A percentile compares a stretch with the other conserved stretches of the same genome.
These are phyloP conservation scores for Obba rivulosa DNA, from an alignment of 768 basidiomycete species.

Conservation along the genomic window DNA sequence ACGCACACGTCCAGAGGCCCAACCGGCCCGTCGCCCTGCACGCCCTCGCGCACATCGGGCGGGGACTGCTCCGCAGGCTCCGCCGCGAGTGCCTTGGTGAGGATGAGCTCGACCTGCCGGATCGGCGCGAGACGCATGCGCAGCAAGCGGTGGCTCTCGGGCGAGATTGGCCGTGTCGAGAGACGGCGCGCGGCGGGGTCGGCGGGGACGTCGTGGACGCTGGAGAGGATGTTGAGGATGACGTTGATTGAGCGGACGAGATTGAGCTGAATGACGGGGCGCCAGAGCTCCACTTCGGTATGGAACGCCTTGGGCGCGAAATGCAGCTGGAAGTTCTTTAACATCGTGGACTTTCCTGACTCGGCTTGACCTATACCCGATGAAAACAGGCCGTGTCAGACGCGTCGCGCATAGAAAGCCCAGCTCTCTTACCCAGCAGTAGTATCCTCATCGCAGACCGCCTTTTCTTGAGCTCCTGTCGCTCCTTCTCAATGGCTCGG, in stretches of 20 bases:
- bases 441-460: constrained; percentile 43
- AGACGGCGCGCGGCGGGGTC: background rate
- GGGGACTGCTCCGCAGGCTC: constrained; percentile 12
- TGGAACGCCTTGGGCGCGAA: constrained; percentile 56
- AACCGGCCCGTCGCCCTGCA: constrained; percentile 2
- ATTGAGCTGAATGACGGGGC: constrained; percentile 63
- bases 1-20: constrained; percentile 42
- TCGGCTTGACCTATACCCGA: constrained; percentile 51
- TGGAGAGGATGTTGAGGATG: constrained; percentile 37
- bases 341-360: constrained; percentile 61
- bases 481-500: constrained; percentile 41
- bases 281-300: constrained; percentile 54
- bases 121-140: constrained; percentile 41
- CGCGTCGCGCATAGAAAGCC: too few species aligned
- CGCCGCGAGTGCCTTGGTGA: constrained; percentile 39
- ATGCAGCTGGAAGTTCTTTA: constrained; percentile 62
- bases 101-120: constrained; percentile 47
- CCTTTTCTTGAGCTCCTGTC: constrained; percentile 30
- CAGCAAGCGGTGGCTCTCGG: constrained; percentile 8
- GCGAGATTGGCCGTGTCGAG: background rate
- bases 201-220: background rate
- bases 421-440: constrained; percentile 42
- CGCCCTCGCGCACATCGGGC: background rate
- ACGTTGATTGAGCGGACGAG: constrained; percentile 51
- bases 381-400: background rate